Conservation (phyloP, 345 rosid genomes). For the Gossypium raimondii region DNA sequence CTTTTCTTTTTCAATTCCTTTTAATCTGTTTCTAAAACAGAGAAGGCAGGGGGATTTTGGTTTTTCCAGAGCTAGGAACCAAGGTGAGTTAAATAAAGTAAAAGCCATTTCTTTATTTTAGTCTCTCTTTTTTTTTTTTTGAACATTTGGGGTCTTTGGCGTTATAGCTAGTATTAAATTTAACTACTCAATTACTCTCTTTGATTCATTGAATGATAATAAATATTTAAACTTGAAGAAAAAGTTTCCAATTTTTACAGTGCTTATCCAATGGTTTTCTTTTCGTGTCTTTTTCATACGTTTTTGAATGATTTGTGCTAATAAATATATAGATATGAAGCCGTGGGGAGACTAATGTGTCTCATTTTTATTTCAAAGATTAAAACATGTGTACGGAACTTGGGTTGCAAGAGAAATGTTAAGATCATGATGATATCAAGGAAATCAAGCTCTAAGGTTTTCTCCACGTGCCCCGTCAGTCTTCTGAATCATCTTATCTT, state of each 20-base stretch:
- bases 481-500: constrained; percentile 6
- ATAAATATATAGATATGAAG: neutral
- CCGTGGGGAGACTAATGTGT: neutral
- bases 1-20: neutral
- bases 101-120: neutral
- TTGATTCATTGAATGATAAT: constrained; percentile 11
- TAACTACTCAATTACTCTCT: neutral
- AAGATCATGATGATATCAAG: constrained; percentile 5
- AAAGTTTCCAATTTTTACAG: neutral
- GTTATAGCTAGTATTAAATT: neutral
- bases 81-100: neutral
- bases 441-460: constrained; percentile 1
- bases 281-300: neutral
- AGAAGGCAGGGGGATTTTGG: neutral
- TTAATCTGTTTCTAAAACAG: neutral
- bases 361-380: constrained; percentile 4
- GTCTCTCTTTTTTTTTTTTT: neutral
- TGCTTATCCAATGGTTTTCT: neutral
- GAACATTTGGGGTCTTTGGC: neutral
- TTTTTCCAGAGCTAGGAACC: neutral
- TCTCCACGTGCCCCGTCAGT: too few species aligned
- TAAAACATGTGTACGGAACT: constrained; percentile 1
- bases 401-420: constrained; percentile 11
- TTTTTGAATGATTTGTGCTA: neutral
- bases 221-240: constrained; percentile 9